A percentile compares a stretch with the other conserved stretches of the same genome.
phyloP scores from a whole-genome alignment of 768 basidiomycete species.

The Pleurotus djamor region DNA sequence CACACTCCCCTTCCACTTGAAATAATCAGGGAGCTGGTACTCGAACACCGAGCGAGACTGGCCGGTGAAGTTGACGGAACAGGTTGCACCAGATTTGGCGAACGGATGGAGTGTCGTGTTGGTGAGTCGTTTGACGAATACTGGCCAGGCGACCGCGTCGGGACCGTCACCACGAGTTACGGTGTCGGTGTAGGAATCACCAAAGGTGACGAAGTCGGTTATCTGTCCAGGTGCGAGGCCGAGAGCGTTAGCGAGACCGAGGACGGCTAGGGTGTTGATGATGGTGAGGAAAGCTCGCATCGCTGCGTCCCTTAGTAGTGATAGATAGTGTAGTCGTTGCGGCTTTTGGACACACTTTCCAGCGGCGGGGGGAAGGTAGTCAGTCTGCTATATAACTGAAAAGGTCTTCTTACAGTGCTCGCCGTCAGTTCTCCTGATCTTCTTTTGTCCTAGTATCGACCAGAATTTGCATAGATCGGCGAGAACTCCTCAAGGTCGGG shows the following conservation, averaged over 20 bases:
- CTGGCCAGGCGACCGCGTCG: conserved; percentile 53
- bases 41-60: conserved; percentile 59
- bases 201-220: conserved; percentile 65
- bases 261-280: neutral
- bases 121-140: conserved; percentile 55
- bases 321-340: too few species aligned
- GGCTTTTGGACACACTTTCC: too few species aligned
- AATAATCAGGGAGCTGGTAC: conserved; percentile 52
- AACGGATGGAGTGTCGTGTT: conserved; percentile 51
- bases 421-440: too few species aligned
- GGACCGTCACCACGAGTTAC: conserved; percentile 32
- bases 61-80: conserved; percentile 59
- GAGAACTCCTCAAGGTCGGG: too few species aligned
- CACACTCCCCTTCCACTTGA: conserved; percentile 27
- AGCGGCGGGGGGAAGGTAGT: too few species aligned
- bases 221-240: conserved; percentile 34
- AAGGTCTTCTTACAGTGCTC: too few species aligned
- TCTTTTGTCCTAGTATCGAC: too few species aligned
- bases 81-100: conserved; percentile 62
- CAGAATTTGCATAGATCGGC: too few species aligned
- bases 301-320: too few species aligned
- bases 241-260: neutral
- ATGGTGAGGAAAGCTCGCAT: too few species aligned
- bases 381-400: too few species aligned
- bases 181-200: conserved; percentile 64